A percentile compares a stretch with the other conserved stretches of the same genome.
Evolutionary conservation across 2,329 filamentous ascomycete genomes (phyloP).

Genomic region (Arthrobotrys sphaeroides): DNA sequence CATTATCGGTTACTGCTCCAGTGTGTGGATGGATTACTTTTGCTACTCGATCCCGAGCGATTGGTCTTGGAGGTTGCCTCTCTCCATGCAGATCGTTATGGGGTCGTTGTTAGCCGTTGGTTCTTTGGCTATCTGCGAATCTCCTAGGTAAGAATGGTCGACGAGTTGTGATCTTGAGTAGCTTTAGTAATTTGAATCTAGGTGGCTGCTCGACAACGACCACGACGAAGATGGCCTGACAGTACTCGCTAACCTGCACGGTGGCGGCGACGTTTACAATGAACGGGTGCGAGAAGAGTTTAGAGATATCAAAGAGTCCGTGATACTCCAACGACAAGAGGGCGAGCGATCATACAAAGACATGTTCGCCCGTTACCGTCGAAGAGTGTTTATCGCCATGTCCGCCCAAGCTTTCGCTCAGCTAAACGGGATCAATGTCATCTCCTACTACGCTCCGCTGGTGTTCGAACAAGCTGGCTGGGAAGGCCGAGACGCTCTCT

Average conservation of each 20-base stretch:
- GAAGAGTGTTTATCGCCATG: conserved; percentile 97
- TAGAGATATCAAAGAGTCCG: conserved; percentile 98
- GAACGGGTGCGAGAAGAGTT: conserved; percentile 93
- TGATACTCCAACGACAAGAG: conserved; percentile 90
- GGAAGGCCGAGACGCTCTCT: conserved; percentile 85
- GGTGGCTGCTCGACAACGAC: conserved; percentile 97
- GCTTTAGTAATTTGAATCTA: conserved; percentile 60
- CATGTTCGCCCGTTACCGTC: conserved; percentile 93
- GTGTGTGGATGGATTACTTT: conserved; percentile 98
- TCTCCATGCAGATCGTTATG: conserved; percentile 95
- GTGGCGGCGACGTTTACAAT: conserved; percentile 93
- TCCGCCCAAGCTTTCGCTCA: conserved; percentile 95
- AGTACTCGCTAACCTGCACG: conserved; percentile 96
- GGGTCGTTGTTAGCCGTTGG: conserved; percentile 83
- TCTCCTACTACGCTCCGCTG: conserved; percentile 93
- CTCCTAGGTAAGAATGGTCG: conserved; percentile 74
- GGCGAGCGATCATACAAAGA: conserved; percentile 89
- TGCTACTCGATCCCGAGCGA: conserved; percentile 88
- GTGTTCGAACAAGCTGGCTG: conserved; percentile 98
- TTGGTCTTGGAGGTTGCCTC: conserved; percentile 87
- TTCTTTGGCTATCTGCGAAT: conserved; percentile 93
- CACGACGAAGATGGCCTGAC: conserved; percentile 98
- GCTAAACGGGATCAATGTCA: conserved; percentile 98
- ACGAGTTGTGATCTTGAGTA: background rate
- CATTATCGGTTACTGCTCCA: conserved; percentile 92